These are phyloP conservation scores for Gossypium lobatum DNA, from an alignment of 441 rosid species.

Conservation along the genomic window DNA sequence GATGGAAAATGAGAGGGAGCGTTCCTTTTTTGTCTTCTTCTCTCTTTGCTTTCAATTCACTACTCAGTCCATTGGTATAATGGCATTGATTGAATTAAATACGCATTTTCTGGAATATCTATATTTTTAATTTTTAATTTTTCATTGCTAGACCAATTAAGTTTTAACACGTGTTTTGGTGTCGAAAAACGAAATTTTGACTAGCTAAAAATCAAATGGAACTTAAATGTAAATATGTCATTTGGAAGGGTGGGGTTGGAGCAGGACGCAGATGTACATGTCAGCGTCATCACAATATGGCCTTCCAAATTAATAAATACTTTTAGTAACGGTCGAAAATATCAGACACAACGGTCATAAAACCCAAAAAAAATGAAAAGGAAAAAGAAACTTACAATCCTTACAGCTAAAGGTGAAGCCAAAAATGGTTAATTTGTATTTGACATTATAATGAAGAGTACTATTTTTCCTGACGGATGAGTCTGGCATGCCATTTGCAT, in stretches of 20 bases:
- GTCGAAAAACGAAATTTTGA: background rate
- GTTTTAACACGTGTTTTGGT: background rate
- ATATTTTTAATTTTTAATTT: background rate
- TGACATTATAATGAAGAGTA: background rate
- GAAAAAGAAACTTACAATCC: background rate
- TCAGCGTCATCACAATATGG: background rate
- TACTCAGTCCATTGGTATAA: background rate
- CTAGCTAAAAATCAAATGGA: too few species aligned
- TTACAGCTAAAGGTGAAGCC: too few species aligned
- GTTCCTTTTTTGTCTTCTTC: background rate
- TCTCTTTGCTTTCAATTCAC: background rate
- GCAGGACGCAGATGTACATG: background rate
- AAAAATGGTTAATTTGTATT: background rate
- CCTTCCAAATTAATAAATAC: background rate
- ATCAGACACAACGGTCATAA: background rate
- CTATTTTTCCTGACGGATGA: background rate
- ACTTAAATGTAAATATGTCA: too few species aligned
- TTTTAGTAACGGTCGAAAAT: constrained; percentile 6
- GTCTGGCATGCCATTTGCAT: background rate
- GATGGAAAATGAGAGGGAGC: background rate
- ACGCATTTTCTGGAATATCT: background rate
- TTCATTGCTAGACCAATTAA: background rate
- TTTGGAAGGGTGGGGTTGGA: too few species aligned
- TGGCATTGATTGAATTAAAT: background rate
- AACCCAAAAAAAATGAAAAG: background rate